Conservation (phyloP, 176 grass and related monocot genomes). For the Musa schizocarpa region DNA sequence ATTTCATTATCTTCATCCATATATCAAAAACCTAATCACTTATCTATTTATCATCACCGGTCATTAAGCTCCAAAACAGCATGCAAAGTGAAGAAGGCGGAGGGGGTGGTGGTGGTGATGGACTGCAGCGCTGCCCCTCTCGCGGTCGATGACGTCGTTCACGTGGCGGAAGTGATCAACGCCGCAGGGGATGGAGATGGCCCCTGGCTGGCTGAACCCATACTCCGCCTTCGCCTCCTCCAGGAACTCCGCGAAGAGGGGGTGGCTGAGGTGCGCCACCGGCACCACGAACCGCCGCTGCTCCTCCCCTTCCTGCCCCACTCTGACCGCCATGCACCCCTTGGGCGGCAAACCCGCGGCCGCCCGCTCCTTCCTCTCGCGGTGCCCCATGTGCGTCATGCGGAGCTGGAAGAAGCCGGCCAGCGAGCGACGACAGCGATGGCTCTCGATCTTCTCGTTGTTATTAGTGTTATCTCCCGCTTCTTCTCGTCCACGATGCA, state of each 20-base stretch:
- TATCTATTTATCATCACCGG: too few relatives aligned
- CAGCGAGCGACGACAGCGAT: too few relatives aligned
- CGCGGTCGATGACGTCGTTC: conserved; percentile 1
- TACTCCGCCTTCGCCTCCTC: conserved; percentile 2
- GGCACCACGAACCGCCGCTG: conserved; percentile 11
- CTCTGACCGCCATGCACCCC: conserved; percentile 3
- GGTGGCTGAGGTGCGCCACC: conserved; percentile 5
- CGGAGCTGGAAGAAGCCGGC: too few relatives aligned
- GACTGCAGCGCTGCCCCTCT: background rate
- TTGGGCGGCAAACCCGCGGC: background rate
- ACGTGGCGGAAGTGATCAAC: conserved; percentile 3
- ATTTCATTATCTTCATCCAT: too few relatives aligned
- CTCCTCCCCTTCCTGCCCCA: conserved; percentile 18
- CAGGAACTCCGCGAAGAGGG: background rate
- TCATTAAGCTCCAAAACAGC: too few relatives aligned
- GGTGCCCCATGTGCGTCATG: too few relatives aligned
- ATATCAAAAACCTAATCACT: too few relatives aligned
- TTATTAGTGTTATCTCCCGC: too few relatives aligned
- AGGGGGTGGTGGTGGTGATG: background rate
- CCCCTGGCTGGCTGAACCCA: conserved; percentile 2
- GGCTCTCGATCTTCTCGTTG: too few relatives aligned
- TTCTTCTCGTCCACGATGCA: too few relatives aligned
- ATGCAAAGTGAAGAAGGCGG: too few relatives aligned
- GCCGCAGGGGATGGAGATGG: conserved; percentile 6
- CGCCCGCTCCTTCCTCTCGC: background rate